Percentiles rank a stretch among this genome's conserved stretches.
Conservation (phyloP, 1,139 yeast species). For the Saccharomyces hybrid region DNA sequence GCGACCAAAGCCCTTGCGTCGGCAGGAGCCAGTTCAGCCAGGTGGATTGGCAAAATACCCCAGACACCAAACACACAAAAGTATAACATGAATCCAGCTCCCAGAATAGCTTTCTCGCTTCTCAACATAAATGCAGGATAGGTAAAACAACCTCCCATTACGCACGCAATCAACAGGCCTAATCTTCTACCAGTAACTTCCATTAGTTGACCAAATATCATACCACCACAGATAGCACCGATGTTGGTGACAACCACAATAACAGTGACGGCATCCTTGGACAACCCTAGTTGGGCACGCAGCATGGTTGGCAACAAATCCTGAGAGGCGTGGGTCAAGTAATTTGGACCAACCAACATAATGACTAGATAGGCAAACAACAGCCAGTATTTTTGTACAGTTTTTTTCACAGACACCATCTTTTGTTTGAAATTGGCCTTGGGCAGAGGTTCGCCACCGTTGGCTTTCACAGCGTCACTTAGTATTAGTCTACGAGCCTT, state of each 20-base stretch:
- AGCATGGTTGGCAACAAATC: constrained; percentile 62
- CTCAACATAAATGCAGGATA: constrained; percentile 61
- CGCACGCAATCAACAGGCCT: constrained; percentile 46
- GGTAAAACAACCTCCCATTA: constrained; percentile 62
- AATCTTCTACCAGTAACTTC: constrained; percentile 55
- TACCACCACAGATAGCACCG: constrained; percentile 63
- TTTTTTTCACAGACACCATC: constrained; percentile 23
- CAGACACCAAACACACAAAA: constrained; percentile 80
- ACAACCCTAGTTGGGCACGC: constrained; percentile 44
- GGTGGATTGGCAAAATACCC: constrained; percentile 75
- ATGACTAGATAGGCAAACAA: constrained; percentile 43
- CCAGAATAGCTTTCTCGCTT: constrained; percentile 52
- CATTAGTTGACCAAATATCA: constrained; percentile 51
- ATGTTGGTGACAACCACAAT: constrained; percentile 61
- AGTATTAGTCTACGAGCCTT: constrained; percentile 26
- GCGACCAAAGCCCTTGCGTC: constrained; percentile 46
- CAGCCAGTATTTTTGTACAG: constrained; percentile 37
- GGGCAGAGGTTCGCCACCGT: constrained; percentile 54
- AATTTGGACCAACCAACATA: constrained; percentile 57
- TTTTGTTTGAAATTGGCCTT: constrained; percentile 8
- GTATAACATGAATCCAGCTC: constrained; percentile 66
- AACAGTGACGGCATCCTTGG: constrained; percentile 48
- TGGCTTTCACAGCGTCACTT: constrained; percentile 36
- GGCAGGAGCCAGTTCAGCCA: constrained; percentile 72
- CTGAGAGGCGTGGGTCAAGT: constrained; percentile 66